These are phyloP conservation scores for Colletotrichum sp. DNA, from an alignment of 2,329 filamentous ascomycete species.

Conservation along the genomic window DNA sequence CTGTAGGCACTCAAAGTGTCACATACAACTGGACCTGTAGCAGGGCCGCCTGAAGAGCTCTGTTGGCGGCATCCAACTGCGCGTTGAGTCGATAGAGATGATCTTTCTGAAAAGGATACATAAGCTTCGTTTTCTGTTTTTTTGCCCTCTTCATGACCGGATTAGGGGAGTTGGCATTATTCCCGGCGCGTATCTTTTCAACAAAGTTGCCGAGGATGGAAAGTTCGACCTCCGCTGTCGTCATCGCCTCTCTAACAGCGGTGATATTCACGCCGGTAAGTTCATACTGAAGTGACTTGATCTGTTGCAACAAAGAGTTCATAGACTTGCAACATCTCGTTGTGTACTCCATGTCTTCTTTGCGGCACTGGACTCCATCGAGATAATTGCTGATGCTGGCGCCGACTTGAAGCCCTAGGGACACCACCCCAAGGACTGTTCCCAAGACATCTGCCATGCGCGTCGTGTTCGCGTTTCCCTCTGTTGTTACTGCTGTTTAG, in stretches of 20 bases:
- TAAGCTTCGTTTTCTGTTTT: background rate
- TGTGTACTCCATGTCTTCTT: background rate
- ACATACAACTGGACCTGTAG: background rate
- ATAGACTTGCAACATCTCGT: background rate
- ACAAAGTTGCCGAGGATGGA: background rate
- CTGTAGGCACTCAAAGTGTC: background rate
- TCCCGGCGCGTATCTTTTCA: background rate
- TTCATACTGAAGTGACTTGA: background rate
- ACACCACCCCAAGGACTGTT: background rate
- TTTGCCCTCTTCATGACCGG: background rate
- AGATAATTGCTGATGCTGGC: background rate
- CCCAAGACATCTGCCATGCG: background rate
- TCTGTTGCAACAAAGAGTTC: background rate
- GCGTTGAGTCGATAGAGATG: background rate
- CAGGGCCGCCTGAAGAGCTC: background rate
- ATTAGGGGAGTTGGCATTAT: fast-evolving
- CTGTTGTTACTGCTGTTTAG: too few relatives aligned
- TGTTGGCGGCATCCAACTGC: background rate
- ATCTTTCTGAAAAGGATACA: background rate
- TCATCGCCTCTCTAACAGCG: background rate
- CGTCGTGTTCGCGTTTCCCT: too few relatives aligned
- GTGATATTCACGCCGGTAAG: background rate
- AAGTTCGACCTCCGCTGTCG: background rate
- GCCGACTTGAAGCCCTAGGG: background rate
- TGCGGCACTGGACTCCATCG: background rate